Percentiles rank a stretch among this genome's conserved stretches.
These are phyloP conservation scores for Diaporthe sp. DNA, from an alignment of 2,329 filamentous ascomycete species.

Conservation along the genomic window DNA sequence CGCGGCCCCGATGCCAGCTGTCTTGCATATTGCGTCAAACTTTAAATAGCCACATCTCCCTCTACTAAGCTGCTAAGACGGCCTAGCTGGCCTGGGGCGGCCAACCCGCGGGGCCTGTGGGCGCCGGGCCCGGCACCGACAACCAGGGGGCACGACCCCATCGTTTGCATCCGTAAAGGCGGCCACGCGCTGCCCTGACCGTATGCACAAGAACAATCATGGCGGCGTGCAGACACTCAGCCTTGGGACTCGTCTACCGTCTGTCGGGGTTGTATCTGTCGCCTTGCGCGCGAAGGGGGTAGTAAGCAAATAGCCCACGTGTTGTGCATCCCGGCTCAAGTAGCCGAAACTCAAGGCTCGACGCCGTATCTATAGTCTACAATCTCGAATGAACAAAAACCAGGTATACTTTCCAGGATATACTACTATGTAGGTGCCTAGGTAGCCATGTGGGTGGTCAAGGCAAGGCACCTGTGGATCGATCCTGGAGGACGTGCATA, in stretches of 20 bases:
- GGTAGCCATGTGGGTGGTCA: neutral
- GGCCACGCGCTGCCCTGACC: neutral
- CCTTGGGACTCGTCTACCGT: too few relatives aligned
- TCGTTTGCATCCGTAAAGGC: neutral
- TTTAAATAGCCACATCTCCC: constrained; percentile 23
- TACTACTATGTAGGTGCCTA: neutral
- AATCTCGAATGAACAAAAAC: neutral
- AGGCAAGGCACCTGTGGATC: neutral
- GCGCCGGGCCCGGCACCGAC: constrained; percentile 7
- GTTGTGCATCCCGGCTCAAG: neutral
- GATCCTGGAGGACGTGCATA: constrained; percentile 1
- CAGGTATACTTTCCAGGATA: neutral
- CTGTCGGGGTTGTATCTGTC: too few relatives aligned
- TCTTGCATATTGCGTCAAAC: constrained; percentile 39
- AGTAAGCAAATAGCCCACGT: neutral
- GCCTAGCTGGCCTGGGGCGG: constrained; percentile 4
- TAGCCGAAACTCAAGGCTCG: neutral
- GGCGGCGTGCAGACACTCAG: neutral
- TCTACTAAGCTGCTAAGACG: constrained; percentile 1
- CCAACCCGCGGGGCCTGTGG: neutral
- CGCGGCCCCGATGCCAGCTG: constrained; percentile 38
- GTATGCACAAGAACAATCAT: neutral
- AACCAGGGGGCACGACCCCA: constrained; percentile 13
- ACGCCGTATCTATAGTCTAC: neutral
- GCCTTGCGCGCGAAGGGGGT: too few relatives aligned